Conservation (phyloP, 1,284 basidiomycete genomes). For the Rhizoctonia solani region DNA sequence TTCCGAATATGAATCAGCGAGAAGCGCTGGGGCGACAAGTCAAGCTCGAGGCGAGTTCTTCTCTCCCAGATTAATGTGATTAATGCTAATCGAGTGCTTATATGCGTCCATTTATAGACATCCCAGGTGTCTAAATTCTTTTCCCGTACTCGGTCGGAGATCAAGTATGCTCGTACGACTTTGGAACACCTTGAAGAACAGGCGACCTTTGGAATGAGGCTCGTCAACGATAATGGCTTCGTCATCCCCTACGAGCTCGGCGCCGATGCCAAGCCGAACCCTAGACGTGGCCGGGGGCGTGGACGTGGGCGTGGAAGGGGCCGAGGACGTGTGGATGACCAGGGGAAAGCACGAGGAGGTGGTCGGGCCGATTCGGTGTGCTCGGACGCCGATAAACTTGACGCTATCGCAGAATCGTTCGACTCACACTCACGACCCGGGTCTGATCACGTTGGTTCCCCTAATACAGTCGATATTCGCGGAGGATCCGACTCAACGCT, state of each 20-base stretch:
- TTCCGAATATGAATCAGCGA: slow-evolving; percentile 21
- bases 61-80: no score
- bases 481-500: background rate
- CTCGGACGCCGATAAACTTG: no score
- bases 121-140: slow-evolving; percentile 29
- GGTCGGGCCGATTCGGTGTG: no score
- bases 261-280: background rate
- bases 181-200: slow-evolving; percentile 2
- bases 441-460: no score
- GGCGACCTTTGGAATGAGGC: background rate
- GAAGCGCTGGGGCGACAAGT: slow-evolving; percentile 8
- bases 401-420: no score
- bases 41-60: slow-evolving; percentile 7
- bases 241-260: background rate
- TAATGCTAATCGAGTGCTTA: background rate
- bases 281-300: background rate
- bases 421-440: no score
- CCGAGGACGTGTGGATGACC: slow-evolving; percentile 1
- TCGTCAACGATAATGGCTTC: background rate
- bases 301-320: background rate
- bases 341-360: background rate
- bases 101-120: slow-evolving; percentile 24
- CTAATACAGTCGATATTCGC: no score
- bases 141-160: slow-evolving; percentile 18
- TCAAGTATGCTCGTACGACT: slow-evolving; percentile 13